These are phyloP conservation scores for Trichosporon coremiiforme DNA, from an alignment of 1,284 basidiomycete species.

Conservation along the genomic window DNA sequence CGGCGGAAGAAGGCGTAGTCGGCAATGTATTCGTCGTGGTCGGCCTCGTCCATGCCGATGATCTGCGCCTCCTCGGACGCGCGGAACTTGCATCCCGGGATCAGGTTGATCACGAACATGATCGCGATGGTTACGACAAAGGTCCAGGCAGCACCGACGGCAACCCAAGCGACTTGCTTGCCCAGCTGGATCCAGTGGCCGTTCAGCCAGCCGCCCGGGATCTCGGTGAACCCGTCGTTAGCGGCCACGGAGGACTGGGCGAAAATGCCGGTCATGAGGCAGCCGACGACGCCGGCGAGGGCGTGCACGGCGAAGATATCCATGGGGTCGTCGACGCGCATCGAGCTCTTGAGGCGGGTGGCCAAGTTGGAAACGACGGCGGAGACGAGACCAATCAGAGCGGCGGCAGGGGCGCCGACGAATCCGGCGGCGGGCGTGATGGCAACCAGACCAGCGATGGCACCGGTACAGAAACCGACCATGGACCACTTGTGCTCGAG, in stretches of 20 bases:
- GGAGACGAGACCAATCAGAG: slow-evolving; percentile 75
- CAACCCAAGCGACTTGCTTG: slow-evolving; percentile 81
- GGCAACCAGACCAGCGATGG: slow-evolving; percentile 71
- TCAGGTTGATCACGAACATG: slow-evolving; percentile 66
- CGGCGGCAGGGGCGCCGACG: slow-evolving; percentile 58
- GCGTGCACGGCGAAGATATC: slow-evolving; percentile 89
- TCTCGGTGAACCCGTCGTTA: slow-evolving; percentile 63
- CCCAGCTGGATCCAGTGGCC: slow-evolving; percentile 74
- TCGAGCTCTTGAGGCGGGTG: slow-evolving; percentile 69
- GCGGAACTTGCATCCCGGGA: slow-evolving; percentile 75
- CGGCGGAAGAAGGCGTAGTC: slow-evolving; percentile 56
- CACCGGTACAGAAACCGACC: slow-evolving; percentile 84
- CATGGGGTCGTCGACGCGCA: slow-evolving; percentile 56
- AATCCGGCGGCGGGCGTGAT: slow-evolving; percentile 65
- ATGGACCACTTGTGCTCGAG: slow-evolving; percentile 74
- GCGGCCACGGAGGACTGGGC: slow-evolving; percentile 76
- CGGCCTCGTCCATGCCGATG: slow-evolving; percentile 74
- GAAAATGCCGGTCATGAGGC: slow-evolving; percentile 67
- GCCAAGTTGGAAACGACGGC: slow-evolving; percentile 81
- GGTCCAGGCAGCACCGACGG: slow-evolving; percentile 65
- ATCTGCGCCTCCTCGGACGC: slow-evolving; percentile 75
- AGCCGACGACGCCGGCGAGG: slow-evolving; percentile 81
- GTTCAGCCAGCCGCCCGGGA: slow-evolving; percentile 71
- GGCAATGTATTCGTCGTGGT: slow-evolving; percentile 56
- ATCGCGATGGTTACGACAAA: slow-evolving; percentile 60